Percentiles rank a stretch among this genome's conserved stretches.
phyloP scores from a whole-genome alignment of 106 monocot genomes.

The Acorus gramineus region DNA sequence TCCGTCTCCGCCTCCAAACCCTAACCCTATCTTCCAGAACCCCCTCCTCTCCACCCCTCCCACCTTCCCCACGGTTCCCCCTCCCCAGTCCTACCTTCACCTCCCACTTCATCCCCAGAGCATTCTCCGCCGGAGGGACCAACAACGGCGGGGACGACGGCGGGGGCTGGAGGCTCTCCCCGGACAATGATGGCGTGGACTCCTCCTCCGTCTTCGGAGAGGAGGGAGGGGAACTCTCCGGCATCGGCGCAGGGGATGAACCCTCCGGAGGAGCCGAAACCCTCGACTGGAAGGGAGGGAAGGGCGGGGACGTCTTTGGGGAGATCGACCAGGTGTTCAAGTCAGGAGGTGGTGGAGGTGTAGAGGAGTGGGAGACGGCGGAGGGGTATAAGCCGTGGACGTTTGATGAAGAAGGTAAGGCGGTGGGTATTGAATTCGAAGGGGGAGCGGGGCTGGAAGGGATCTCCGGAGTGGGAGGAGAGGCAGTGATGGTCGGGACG shows the following conservation, averaged over 20 bases:
- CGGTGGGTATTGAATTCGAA: constrained; percentile 12
- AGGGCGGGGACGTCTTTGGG: constrained; percentile 26
- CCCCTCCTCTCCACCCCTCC: background rate
- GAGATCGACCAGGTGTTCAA: constrained; percentile 24
- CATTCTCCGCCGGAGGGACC: constrained; percentile 19
- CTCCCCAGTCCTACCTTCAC: background rate
- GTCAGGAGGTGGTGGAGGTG: background rate
- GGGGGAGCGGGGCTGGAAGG: constrained; percentile 22
- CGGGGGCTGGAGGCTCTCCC: constrained; percentile 33
- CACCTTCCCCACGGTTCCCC: background rate
- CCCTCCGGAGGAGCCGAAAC: constrained; percentile 9
- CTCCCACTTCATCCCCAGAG: constrained; percentile 3
- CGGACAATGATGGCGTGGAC: constrained; percentile 19
- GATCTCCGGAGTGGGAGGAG: constrained; percentile 21
- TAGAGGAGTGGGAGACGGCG: constrained; percentile 29
- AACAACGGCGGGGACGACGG: constrained; percentile 13
- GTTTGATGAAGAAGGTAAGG: constrained; percentile 30
- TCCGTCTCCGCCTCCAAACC: constrained; percentile 17
- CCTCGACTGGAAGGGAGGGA: background rate
- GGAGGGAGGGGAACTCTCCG: constrained; percentile 16
- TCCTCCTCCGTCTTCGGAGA: constrained; percentile 19
- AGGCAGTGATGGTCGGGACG: constrained; percentile 10
- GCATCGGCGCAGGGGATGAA: constrained; percentile 13
- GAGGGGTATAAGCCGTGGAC: constrained; percentile 45
- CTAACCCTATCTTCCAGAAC: constrained; percentile 9